Evolutionary conservation across 371 early-diverging fungal genomes (phyloP).

Genomic region (Coemansia sp.): DNA sequence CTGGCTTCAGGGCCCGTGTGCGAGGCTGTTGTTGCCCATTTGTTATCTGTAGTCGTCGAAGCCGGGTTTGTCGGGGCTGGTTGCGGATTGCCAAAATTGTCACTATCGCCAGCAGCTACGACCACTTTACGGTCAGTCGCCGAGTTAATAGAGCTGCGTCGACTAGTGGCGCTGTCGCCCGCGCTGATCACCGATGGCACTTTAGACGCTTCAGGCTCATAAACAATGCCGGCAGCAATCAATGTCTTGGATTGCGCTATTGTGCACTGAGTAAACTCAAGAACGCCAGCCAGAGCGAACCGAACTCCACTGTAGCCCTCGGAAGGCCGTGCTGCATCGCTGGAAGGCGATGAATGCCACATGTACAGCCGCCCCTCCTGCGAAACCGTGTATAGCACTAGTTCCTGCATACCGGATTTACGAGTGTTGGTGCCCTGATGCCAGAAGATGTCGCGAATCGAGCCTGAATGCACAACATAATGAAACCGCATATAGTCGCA

Average conservation of each 20-base stretch:
- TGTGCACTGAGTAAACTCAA: conserved; percentile 8
- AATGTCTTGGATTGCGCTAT: neutral
- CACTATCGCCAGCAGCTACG: neutral
- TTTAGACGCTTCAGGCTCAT: neutral
- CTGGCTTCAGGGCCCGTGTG: neutral
- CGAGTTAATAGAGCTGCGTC: neutral
- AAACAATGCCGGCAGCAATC: conserved; percentile 11
- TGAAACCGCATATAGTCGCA: conserved; percentile 29
- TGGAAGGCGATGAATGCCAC: conserved; percentile 19
- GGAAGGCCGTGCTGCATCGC: neutral
- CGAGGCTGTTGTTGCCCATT: neutral
- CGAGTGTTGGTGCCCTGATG: neutral
- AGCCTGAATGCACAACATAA: conserved; percentile 31
- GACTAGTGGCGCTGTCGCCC: neutral
- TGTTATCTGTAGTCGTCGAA: neutral
- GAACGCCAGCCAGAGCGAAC: conserved; percentile 14
- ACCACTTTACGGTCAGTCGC: neutral
- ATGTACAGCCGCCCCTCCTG: conserved; percentile 4
- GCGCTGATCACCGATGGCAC: neutral
- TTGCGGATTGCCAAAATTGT: neutral
- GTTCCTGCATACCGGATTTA: neutral
- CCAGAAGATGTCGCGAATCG: conserved; percentile 31
- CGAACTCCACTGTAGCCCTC: conserved; percentile 6
- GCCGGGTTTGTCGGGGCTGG: neutral
- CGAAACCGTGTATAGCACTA: conserved; percentile 27